phyloP scores from a whole-genome alignment of 306 rosid genomes.

The Begonia loranthoides region DNA sequence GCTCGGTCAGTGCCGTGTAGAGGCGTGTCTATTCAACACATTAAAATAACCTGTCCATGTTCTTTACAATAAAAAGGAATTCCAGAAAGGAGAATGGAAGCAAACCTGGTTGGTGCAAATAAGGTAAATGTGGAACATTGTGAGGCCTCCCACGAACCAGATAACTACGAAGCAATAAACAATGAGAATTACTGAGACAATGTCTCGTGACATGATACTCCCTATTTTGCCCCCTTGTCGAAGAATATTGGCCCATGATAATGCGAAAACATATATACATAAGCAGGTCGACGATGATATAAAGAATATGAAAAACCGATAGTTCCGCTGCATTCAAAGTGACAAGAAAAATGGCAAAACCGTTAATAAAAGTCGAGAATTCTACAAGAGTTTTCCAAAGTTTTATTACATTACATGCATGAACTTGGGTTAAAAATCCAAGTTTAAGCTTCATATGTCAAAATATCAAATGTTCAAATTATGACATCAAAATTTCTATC shows the following conservation, averaged over 20 bases:
- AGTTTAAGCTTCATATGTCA: too few relatives aligned
- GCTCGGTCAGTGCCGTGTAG: not conserved
- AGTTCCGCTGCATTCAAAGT: slow-evolving; percentile 63
- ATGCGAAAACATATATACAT: slow-evolving; percentile 67
- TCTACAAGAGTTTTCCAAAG: not conserved
- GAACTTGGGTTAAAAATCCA: too few relatives aligned
- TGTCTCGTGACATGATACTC: slow-evolving; percentile 35
- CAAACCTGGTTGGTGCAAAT: slow-evolving; percentile 81
- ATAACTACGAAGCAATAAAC: slow-evolving; percentile 68
- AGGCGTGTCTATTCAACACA: not conserved
- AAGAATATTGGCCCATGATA: slow-evolving; percentile 67
- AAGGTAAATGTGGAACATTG: slow-evolving; percentile 73
- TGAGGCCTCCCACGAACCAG: slow-evolving; percentile 95
- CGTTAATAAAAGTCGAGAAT: too few relatives aligned
- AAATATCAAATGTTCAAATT: too few relatives aligned
- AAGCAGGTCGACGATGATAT: slow-evolving; percentile 58
- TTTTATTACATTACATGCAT: too few relatives aligned
- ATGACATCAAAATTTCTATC: too few relatives aligned
- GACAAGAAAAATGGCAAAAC: slow-evolving; percentile 1
- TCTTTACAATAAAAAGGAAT: not conserved
- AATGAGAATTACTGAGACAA: slow-evolving; percentile 53
- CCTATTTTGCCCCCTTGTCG: slow-evolving; percentile 26
- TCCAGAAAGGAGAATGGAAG: not conserved
- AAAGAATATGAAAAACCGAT: slow-evolving; percentile 70
- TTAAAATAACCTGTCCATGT: not conserved